Evolutionary conservation across 2,329 filamentous ascomycete genomes (phyloP), one percentile per base, ranked within the genome.

Genomic region (Rasamsonia emersonii): DNA sequence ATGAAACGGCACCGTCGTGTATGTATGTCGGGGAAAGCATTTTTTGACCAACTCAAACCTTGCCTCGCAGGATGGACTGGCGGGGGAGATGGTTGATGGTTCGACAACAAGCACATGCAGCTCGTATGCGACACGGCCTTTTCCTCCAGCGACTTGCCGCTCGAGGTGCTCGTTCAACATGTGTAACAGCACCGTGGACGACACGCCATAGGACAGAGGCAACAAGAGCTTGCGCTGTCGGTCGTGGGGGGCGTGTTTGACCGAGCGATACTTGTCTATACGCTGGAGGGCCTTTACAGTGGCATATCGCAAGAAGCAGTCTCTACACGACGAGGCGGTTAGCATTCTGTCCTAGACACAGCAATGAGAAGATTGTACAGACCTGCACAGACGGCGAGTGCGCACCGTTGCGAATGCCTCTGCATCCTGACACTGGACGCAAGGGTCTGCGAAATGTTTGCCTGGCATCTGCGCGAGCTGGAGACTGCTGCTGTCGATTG

Each of bases 191-290:
- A 77, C 74, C 9, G 82, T 70, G 0, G 89, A 96, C 1, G 83
- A 91, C 2, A 82, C 66, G 1, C 91, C 89, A 47, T 86, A 79
- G 0, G 88, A 94, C 2, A 95, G 64, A 4, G 86, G 85, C 13
- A 94, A 64, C 11, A 94, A 64, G 28, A 94, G 73, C 45, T 60
- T 73, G 43, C 61, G 64, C 35, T 62, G 61, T 31, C 61, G 51
- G 25, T 61, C 60, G 35, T 59, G 56, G 14, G 59, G 47, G 6
- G 45, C 37, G 30, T 47, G 46, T 44, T 42, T 52, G 28, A 47
- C 44, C 21, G 76, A 67, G 27, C 72, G 67, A 50, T 79, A 82
- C 24, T 68, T 68, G 44, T 80, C 77, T 64, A 82, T 74, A 28
- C 86, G 82, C 58, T 89, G 89, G 45, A 85, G 72, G 39, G 79